Evolutionary conservation across 768 basidiomycete species (phyloP).

Genomic region (Termitomyces sp.): DNA sequence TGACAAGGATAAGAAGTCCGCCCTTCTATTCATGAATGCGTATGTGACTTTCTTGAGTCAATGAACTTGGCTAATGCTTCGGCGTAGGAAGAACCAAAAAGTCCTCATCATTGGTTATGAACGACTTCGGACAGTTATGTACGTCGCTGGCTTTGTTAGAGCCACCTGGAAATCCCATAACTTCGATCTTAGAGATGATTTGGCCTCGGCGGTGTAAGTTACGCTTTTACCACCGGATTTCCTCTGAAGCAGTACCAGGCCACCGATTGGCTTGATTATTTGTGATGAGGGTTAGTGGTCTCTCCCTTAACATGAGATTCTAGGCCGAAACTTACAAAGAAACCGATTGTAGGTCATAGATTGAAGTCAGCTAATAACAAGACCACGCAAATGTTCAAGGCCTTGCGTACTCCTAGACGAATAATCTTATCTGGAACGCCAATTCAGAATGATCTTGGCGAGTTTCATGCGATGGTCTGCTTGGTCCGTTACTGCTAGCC

Average conservation of each 20-base stretch:
- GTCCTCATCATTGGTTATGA: conserved; percentile 96
- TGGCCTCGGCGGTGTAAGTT: conserved; percentile 60
- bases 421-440: conserved; percentile 95
- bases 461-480: conserved; percentile 93
- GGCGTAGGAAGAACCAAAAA: conserved; percentile 61
- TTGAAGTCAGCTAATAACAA: conserved; percentile 91
- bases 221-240: background rate
- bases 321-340: background rate
- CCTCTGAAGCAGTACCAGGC: conserved; percentile 36
- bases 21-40: conserved; percentile 75
- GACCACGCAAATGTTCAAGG: conserved; percentile 81
- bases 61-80: background rate
- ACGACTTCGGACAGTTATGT: conserved; percentile 79
- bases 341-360: conserved; percentile 61
- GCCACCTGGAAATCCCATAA: background rate
- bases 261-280: conserved; percentile 87
- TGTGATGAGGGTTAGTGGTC: conserved; percentile 80
- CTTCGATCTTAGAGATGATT: conserved; percentile 26
- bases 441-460: conserved; percentile 92
- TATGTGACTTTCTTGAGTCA: conserved; percentile 25
- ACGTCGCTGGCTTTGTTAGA: conserved; percentile 1
- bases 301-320: too few species aligned
- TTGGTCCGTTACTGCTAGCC: background rate
- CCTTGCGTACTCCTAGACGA: conserved; percentile 66
- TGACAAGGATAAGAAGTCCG: conserved; percentile 39